A percentile compares a stretch with the other conserved stretches of the same genome.
Conservation (phyloP, 2,329 filamentous ascomycete species). For the Xylariaceae sp. region DNA sequence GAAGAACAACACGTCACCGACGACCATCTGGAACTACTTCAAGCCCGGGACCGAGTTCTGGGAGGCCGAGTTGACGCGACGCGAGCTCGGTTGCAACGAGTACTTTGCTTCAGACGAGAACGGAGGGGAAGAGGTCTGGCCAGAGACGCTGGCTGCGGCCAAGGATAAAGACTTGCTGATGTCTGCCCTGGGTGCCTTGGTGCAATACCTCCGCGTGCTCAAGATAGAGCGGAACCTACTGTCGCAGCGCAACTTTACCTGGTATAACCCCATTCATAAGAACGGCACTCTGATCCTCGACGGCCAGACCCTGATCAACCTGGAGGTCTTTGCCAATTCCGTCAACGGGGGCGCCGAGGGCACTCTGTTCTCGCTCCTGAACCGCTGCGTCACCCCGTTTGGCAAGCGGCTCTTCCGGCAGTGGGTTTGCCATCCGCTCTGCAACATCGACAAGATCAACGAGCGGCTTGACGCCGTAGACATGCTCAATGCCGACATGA, state of each 20-base stretch:
- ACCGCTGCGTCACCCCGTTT: conserved; percentile 92
- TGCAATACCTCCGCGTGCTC: conserved; percentile 78
- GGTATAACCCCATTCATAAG: conserved; percentile 85
- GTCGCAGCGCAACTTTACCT: conserved; percentile 83
- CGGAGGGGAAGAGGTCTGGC: conserved; percentile 60
- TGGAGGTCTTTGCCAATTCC: conserved; percentile 94
- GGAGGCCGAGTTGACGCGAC: conserved; percentile 73
- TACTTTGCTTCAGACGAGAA: conserved; percentile 65
- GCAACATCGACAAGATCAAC: conserved; percentile 82
- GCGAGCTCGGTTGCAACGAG: conserved; percentile 71
- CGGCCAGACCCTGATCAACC: conserved; percentile 92
- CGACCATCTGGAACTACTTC: conserved; percentile 90
- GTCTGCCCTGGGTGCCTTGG: conserved; percentile 83
- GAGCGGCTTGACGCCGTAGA: conserved; percentile 88
- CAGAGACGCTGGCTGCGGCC: conserved; percentile 63
- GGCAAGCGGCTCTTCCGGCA: conserved; percentile 93
- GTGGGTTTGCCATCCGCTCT: conserved; percentile 94
- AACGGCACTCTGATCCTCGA: conserved; percentile 91
- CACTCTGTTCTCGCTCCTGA: conserved; percentile 84
- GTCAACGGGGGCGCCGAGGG: conserved; percentile 80
- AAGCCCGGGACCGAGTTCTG: conserved; percentile 88
- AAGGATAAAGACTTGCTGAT: conserved; percentile 77
- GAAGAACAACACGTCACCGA: conserved; percentile 91
- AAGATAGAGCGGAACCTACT: conserved; percentile 86
- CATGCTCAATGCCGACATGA: conserved; percentile 76